These are phyloP conservation scores for Boletus vermiculosoides DNA, from an alignment of 768 basidiomycete genomes.

Conservation along the genomic window DNA sequence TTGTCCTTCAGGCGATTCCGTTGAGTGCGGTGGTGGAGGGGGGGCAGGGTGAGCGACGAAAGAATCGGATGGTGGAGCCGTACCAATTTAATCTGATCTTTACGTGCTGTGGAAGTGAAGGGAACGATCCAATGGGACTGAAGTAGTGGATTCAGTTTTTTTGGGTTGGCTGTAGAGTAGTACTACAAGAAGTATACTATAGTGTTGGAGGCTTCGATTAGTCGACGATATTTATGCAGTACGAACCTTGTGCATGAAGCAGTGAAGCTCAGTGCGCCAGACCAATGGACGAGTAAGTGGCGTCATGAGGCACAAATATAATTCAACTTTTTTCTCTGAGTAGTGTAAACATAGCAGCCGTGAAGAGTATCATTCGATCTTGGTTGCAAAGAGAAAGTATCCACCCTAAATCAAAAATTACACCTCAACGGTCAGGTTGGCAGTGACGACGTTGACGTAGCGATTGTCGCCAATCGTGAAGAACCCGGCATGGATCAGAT, in stretches of 20 bases:
- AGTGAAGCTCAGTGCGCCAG: neutral
- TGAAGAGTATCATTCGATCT: neutral
- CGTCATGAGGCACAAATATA: neutral
- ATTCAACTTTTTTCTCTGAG: neutral
- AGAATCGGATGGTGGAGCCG: slow-evolving; percentile 1
- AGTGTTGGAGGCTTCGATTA: neutral
- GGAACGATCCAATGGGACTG: neutral
- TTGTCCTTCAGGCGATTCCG: slow-evolving; percentile 28
- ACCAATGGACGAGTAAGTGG: neutral
- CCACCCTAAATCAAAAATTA: neutral
- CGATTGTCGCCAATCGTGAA: neutral
- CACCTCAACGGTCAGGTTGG: neutral
- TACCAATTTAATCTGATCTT: slow-evolving; percentile 26
- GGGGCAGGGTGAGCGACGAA: slow-evolving; percentile 1
- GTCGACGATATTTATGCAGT: neutral
- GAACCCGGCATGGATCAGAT: neutral
- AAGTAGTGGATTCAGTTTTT: neutral
- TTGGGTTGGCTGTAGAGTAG: neutral
- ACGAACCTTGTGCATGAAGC: neutral
- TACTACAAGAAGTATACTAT: neutral
- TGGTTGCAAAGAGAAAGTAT: neutral
- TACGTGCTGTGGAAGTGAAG: slow-evolving; percentile 20
- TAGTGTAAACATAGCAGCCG: neutral
- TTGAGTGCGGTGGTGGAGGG: slow-evolving; percentile 15
- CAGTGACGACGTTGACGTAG: neutral